Evolutionary conservation across 169 alveolate genomes (phyloP), one percentile per base, ranked within the genome.

Genomic region (Plasmodium vivax): DNA sequence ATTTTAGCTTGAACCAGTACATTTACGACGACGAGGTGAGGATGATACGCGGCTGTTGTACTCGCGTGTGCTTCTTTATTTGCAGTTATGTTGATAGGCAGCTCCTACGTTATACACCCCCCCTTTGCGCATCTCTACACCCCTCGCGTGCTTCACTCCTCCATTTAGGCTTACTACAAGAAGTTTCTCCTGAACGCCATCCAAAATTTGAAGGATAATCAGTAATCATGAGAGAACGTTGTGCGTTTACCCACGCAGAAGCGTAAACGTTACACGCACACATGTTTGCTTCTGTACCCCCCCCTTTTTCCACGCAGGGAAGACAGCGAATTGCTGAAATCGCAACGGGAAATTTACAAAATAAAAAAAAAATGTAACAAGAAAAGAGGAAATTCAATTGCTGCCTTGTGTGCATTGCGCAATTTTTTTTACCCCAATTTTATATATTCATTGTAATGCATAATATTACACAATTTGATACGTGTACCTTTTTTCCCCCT

Each of bases 361-460:
- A 87, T 87, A 54, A 87, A 87, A 87, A 87, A 87, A 87, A 87
- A 77, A 87, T 87, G 94, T 87, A 87, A 84, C 38, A 73, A 5
- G 30, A 72, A 84, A 71, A 84, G 47, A 27, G 32, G 75, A 83
- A 68, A 83, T 36, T 62, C 56, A 38, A 30, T 36, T 73, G 34
- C 47, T 45, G 51, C 7, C 10, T 51, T 74, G 58, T 85, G 36
- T 82, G 56, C 41, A 82, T 30, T 38, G 16, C 38, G 36, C 10
- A 30, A n/a, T 81, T 47, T 56, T 14, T 30, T 30, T 14, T 54
- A n/a, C 36, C 75, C 75, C 36, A 23, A 32, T 82, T 54, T 7
- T 82, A 10, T 36, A 79, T 36, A 30, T 79, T n/a, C 51, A 79
- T 3, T 47, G 58, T 47, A 47, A 47, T 10, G n/a, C 58, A 47